Evolutionary conservation across 2,329 filamentous ascomycete species (phyloP), one percentile per base, ranked within the genome.

Genomic region (Fusarium sp.): DNA sequence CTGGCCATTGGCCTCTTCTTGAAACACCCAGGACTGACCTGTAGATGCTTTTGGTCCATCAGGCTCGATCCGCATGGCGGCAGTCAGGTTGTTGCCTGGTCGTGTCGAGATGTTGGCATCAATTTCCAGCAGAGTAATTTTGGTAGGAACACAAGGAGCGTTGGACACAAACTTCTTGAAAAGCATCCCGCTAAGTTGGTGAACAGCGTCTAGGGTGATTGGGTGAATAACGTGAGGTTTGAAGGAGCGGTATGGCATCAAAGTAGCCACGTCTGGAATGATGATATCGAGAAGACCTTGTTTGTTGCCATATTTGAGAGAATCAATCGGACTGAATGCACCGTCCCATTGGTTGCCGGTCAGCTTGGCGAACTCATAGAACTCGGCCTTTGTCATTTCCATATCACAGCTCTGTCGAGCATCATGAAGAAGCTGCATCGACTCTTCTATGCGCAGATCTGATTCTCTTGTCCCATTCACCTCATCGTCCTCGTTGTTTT

Each of bases 121-220:
- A 3, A 64, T 21, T n/a, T 64, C 60, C 7, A 64, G 2, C 1
- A 60, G 35, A 2, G 35, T 32, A 30, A 64, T 60, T 23, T 64
- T 64, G 19, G 54, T 64, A 6, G 60, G 60, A 2, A 64, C 60
- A 6, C 60, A 64, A 23, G 60, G 60, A n/a, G 60, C 60, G 21
- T 64, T 64, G 16, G 60, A 64, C 18, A 64, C 54, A 28, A 60
- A 64, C 12, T 64, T 64, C 54, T 64, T 64, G 28, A 64, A 64
- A 2, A 64, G 54, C 23, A 64, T 49, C 1, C 60, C 60, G 6
- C 54, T 49, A 6, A 64, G 60, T 30, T 64, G 60, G 9, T 64
- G 60, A 23, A 64, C 54, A 60, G 60, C 60, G 6, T 64, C 60
- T 0, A 64, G 54, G 2, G 54, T 64, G 15, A 49, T 60, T 21